Conservation (phyloP, 805 yeast genomes). For the Saturnispora sanitii region DNA sequence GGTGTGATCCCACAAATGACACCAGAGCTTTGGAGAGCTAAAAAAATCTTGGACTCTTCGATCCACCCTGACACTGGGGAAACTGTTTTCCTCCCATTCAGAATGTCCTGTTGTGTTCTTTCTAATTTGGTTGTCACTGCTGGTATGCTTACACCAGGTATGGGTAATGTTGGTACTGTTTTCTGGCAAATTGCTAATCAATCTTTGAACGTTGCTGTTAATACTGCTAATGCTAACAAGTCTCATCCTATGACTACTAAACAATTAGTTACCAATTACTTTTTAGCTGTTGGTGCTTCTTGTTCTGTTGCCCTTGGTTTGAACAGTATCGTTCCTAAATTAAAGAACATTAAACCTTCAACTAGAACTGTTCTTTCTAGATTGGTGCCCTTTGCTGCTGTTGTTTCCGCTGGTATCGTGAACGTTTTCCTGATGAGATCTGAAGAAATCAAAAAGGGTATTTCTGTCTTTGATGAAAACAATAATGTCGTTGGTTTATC, state of each 20-base stretch:
- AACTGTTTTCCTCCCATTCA: slow-evolving; percentile 82
- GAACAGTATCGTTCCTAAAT: slow-evolving; percentile 80
- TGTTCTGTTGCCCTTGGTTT: slow-evolving; percentile 94
- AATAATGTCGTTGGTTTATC: slow-evolving; percentile 66
- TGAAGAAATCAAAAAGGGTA: slow-evolving; percentile 84
- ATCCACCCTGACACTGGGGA: slow-evolving; percentile 96
- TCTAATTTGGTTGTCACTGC: slow-evolving; percentile 91
- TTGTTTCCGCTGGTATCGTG: slow-evolving; percentile 91
- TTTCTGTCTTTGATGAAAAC: slow-evolving; percentile 53
- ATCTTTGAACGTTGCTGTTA: slow-evolving; percentile 91
- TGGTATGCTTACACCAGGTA: slow-evolving; percentile 94
- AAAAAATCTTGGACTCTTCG: slow-evolving; percentile 79
- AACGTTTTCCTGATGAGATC: slow-evolving; percentile 96
- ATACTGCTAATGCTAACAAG: slow-evolving; percentile 92
- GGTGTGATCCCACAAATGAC: slow-evolving; percentile 58
- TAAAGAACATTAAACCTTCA: slow-evolving; percentile 57
- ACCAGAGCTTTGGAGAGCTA: slow-evolving; percentile 82
- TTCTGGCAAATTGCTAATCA: slow-evolving; percentile 99
- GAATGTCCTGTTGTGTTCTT: slow-evolving; percentile 94
- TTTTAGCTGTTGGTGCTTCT: slow-evolving; percentile 86
- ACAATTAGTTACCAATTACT: slow-evolving; percentile 72
- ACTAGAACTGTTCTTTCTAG: slow-evolving; percentile 70
- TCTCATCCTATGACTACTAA: slow-evolving; percentile 78
- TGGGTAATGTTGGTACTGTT: slow-evolving; percentile 81
- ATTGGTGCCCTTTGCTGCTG: slow-evolving; percentile 97